phyloP scores from a whole-genome alignment of 257 asterid species.

The Gentiana straminea region DNA sequence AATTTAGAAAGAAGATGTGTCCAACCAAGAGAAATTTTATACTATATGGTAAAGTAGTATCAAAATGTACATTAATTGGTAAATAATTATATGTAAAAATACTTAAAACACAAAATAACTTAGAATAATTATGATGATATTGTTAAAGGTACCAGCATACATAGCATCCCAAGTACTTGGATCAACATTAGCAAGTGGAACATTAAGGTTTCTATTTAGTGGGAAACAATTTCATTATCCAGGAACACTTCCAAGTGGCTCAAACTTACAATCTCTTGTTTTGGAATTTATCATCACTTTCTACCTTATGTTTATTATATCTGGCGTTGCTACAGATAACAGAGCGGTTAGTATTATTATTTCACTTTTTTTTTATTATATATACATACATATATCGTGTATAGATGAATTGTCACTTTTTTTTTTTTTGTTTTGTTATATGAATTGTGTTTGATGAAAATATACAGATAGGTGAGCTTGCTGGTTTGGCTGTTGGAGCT shows the following conservation, averaged over 20 bases:
- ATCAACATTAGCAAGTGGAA: slow-evolving; percentile 32
- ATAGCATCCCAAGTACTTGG: slow-evolving; percentile 18
- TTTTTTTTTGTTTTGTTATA: no score
- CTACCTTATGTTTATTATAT: slow-evolving; percentile 28
- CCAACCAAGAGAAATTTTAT: no score
- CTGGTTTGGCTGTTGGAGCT: slow-evolving; percentile 21
- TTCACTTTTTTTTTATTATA: background rate
- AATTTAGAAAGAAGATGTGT: no score
- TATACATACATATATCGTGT: background rate
- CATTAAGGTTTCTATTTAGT: slow-evolving; percentile 16
- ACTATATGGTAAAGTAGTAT: no score
- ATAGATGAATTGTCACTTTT: no score
- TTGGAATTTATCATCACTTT: slow-evolving; percentile 31
- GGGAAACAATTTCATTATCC: slow-evolving; percentile 12
- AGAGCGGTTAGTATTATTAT: slow-evolving; percentile 20
- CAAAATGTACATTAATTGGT: no score
- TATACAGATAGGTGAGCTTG: slow-evolving; percentile 14
- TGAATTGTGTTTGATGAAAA: background rate
- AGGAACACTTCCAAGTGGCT: slow-evolving; percentile 25
- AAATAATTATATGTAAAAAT: no score
- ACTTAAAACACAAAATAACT: no score
- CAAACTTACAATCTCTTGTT: slow-evolving; percentile 20
- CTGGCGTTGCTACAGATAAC: slow-evolving; percentile 24
- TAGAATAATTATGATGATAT: no score
- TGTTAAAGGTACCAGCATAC: slow-evolving; percentile 23